Percentiles rank a stretch among this genome's conserved stretches.
These are phyloP conservation scores for Claviceps cyperi DNA, from an alignment of 2,329 filamentous ascomycete species.

Conservation along the genomic window DNA sequence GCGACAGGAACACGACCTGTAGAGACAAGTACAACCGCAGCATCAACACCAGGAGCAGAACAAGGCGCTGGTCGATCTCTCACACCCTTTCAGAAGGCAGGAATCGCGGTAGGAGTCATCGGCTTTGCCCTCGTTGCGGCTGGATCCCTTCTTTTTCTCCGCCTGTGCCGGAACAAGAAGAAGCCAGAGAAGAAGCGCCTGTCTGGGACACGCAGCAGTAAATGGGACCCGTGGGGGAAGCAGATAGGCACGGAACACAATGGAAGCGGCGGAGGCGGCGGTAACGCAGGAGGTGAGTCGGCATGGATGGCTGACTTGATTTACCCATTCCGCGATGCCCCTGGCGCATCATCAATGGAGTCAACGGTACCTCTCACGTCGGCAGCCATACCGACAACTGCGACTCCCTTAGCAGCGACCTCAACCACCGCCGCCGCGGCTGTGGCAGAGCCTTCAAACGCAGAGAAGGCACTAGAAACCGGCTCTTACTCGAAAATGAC, in stretches of 20 bases:
- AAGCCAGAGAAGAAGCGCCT: slow-evolving; percentile 13
- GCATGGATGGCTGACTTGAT: slow-evolving; percentile 16
- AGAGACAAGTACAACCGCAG: not conserved
- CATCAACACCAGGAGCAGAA: slow-evolving; percentile 6
- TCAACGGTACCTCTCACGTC: not conserved
- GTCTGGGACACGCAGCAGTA: slow-evolving; percentile 4
- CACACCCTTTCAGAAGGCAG: slow-evolving; percentile 35
- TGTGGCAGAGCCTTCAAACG: not conserved
- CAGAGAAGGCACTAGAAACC: not conserved
- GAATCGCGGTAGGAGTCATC: slow-evolving; percentile 41
- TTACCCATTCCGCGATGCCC: slow-evolving; percentile 10
- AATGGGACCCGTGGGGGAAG: slow-evolving; percentile 23
- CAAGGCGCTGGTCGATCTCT: slow-evolving; percentile 10
- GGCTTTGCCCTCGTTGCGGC: slow-evolving; percentile 34
- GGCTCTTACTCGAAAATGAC: slow-evolving; percentile 2
- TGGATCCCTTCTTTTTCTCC: slow-evolving; percentile 30
- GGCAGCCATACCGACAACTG: not conserved
- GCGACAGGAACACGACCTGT: slow-evolving; percentile 4
- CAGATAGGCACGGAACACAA: slow-evolving; percentile 14
- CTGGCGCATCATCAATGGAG: slow-evolving; percentile 1
- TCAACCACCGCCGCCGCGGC: not conserved
- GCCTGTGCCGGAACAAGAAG: slow-evolving; percentile 25
- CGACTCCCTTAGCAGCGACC: not conserved
- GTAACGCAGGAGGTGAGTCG: slow-evolving; percentile 2
- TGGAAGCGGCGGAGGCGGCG: slow-evolving; percentile 1